Evolutionary conservation across 306 rosid species (phyloP), one percentile per base, ranked within the genome.

Genomic region (Castanopsis chinensis): DNA sequence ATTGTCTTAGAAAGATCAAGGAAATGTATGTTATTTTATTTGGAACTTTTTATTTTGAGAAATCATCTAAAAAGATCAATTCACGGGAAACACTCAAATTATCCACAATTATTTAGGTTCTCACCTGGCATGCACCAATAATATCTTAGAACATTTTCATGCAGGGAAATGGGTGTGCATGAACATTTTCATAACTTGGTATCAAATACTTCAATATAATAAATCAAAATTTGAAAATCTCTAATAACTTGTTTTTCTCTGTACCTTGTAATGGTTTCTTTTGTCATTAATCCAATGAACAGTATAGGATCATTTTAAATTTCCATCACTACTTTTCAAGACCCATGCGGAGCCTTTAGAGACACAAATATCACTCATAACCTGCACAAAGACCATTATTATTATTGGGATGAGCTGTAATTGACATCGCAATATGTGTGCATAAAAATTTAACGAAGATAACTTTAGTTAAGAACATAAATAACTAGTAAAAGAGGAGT

Each of bases 351-450:
- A 89, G 71, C 93, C 97, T 55, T 37, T 88, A 67, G 89, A 87
- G 61, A 81, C 77, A 41, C 98, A 94, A n/a, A 94, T 68, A 23
- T 94, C 98, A 70, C 28, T 69, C 89, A 94, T 86, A 30, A 91
- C 97, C 98, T 94, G 97, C 49, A 77, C 37, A 73, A 79, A 43
- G n/a, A 68, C 25, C 52, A 35, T 30, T 65, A 65, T 49, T 30
- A 64, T 64, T 28, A 30, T 30, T 27, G 33, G 7, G 43, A 65
- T 65, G 32, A 65, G 21, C 71, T 65, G 27, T 14, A 67, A 35
- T 68, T 35, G 27, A n/a, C 27, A 68, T 18, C 17, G 8, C 52
- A 35, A 35, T 33, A 35, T 1, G 17, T 9, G 52, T 2, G 23
- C 72, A 11, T 49, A 49, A 49, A 49, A 18, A 68, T 19, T 20